These are phyloP conservation scores for Linnemannia hyalina DNA, from an alignment of 192 early-diverging fungal genomes.

Conservation along the genomic window DNA sequence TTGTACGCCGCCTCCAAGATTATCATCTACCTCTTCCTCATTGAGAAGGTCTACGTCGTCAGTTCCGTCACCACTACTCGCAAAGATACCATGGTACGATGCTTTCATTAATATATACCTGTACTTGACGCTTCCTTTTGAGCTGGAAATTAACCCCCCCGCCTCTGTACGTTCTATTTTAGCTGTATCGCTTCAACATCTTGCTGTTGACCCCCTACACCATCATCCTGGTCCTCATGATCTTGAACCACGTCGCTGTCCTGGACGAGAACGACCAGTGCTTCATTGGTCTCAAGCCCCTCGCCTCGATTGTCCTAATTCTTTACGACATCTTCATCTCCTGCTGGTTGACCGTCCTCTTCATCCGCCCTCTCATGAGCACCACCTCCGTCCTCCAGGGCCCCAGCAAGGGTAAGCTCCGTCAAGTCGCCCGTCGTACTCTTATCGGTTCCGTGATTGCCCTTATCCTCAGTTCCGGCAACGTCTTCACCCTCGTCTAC, in stretches of 20 bases:
- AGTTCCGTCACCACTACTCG: constrained; percentile 39
- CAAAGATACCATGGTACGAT: constrained; percentile 39
- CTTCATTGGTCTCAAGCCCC: constrained; percentile 34
- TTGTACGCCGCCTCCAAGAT: constrained; percentile 59
- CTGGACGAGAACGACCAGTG: constrained; percentile 36
- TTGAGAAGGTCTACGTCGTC: constrained; percentile 56
- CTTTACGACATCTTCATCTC: constrained; percentile 53
- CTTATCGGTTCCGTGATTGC: constrained; percentile 59
- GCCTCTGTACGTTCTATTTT: background rate
- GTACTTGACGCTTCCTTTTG: background rate
- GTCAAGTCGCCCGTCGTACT: constrained; percentile 57
- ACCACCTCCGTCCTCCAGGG: constrained; percentile 44
- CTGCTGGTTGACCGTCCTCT: constrained; percentile 46
- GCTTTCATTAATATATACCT: background rate
- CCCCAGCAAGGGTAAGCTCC: constrained; percentile 37
- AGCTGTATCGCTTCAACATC: constrained; percentile 41
- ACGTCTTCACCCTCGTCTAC: constrained; percentile 57
- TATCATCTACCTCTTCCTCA: constrained; percentile 62
- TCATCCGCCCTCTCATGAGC: constrained; percentile 50
- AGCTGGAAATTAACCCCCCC: too few relatives aligned
- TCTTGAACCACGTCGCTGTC: constrained; percentile 34
- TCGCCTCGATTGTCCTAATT: constrained; percentile 39
- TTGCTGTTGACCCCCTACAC: constrained; percentile 39
- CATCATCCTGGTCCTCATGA: constrained; percentile 38
- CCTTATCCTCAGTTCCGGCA: constrained; percentile 57